Evolutionary conservation across 768 basidiomycete species (phyloP), one percentile per base, ranked within the genome.

Genomic region (Nevesoporus exiguus): DNA sequence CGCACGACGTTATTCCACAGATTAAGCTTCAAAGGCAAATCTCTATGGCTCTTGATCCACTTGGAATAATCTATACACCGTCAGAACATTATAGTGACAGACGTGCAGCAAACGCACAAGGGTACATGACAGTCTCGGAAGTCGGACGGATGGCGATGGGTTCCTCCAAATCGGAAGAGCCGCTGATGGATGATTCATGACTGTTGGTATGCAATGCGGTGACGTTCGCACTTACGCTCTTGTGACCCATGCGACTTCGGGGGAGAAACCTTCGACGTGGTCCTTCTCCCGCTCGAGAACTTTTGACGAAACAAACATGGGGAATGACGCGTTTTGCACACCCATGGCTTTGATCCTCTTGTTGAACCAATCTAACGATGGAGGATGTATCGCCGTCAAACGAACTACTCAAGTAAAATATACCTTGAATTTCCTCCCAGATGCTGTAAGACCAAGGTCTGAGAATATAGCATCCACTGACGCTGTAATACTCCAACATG

Each of bases 181-280:
- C 97, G 49, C 93, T 94, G 66, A 27, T 41, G 21, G 13, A 55
- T 21, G 21, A 27, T 49, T 52, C 53, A 22, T 21, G 27, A 51
- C 6, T 17, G 29, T 29, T 15, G 7, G 25, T 5, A 25, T 24
- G 42, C n/a, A 17, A 37, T 42, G 3, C 15, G 37, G 4, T 29
- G 10, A 15, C 22, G n/a, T n/a, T n/a, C n/a, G 14, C 24, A 80
- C 91, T 67, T 65, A 93, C 90, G 96, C 96, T 73, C 83, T 80
- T 24, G 97, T 99, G 52, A 99, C 97, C 97, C 97, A 99, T n/a
- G 97, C 97, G 31, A 99, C 97, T 73, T 99, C 97, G 4, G 97
- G 95, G 53, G 96, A 96, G 76, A 99, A 99, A 3, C 97, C 97
- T 71, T 98, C 97, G 55, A 99, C 93, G 70, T 99, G 97, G 64